Percentiles rank a stretch among this genome's conserved stretches.
Conservation (phyloP, 805 yeast genomes). For the Schwanniomyces pseudopolymorphus region DNA sequence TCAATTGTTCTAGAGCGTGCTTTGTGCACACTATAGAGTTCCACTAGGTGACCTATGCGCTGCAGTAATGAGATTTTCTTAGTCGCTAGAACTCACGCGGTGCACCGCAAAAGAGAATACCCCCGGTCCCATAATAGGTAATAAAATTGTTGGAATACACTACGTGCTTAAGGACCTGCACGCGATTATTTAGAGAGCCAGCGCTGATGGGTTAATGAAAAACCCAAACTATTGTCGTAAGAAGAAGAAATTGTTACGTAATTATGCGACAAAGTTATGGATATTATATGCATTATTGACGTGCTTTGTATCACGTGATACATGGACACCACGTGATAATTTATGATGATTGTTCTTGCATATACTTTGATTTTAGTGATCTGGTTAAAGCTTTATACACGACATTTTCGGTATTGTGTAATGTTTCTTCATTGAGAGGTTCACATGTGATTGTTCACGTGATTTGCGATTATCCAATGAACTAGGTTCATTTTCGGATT, state of each 20-base stretch:
- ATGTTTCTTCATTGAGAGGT: background rate
- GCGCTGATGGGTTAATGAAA: background rate
- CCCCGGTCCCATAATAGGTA: background rate
- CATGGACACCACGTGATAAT: too few species aligned
- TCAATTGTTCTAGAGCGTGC: background rate
- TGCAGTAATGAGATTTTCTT: background rate
- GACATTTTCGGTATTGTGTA: background rate
- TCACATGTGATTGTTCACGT: background rate
- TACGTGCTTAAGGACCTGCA: background rate
- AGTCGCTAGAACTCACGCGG: background rate
- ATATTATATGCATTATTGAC: too few species aligned
- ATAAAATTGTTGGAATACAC: background rate
- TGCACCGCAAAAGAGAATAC: background rate
- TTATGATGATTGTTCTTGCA: too few species aligned
- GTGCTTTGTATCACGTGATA: too few species aligned
- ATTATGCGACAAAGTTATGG: background rate
- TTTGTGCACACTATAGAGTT: background rate
- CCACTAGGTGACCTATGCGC: background rate
- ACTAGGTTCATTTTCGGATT: slow-evolving; percentile 3
- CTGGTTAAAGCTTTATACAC: too few species aligned
- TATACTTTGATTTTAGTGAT: too few species aligned
- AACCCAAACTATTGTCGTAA: too few species aligned
- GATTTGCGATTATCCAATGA: slow-evolving; percentile 4
- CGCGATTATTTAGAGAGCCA: background rate
- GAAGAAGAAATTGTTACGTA: background rate